Conservation (phyloP, 257 asterid genomes). For the Capsicum rhomboideum region DNA sequence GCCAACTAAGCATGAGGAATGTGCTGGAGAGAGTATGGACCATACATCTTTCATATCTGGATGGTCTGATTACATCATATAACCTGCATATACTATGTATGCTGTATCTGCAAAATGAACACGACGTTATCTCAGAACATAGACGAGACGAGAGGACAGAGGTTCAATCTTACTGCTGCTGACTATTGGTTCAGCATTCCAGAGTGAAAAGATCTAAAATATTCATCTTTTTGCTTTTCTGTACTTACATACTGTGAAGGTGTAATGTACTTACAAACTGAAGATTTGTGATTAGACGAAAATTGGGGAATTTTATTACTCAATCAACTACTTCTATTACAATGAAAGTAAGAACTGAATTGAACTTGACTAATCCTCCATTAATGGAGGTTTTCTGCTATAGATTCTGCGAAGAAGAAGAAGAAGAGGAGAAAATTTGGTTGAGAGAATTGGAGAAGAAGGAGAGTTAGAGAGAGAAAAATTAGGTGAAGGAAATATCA, state of each 20-base stretch:
- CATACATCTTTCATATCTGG: slow-evolving; percentile 29
- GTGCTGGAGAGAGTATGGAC: slow-evolving; percentile 35
- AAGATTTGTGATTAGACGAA: too few relatives aligned
- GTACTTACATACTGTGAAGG: neutral
- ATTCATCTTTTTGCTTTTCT: neutral
- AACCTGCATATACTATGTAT: neutral
- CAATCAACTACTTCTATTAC: too few relatives aligned
- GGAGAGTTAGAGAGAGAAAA: too few relatives aligned
- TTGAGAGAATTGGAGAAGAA: too few relatives aligned
- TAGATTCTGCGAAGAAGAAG: too few relatives aligned
- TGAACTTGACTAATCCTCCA: too few relatives aligned
- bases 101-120: neutral
- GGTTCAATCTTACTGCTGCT: neutral
- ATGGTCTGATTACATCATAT: slow-evolving; percentile 31
- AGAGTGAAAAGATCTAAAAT: neutral
- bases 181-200: neutral
- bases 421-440: too few relatives aligned
- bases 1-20: slow-evolving; percentile 22
- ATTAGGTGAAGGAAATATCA: too few relatives aligned
- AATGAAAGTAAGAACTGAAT: too few relatives aligned
- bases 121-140: neutral
- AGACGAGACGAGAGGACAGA: neutral
- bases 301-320: neutral
- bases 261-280: neutral
- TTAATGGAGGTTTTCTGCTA: too few relatives aligned